Evolutionary conservation across 805 yeast genomes (phyloP).

Genomic region (Wickerhamiella sorbophila): DNA sequence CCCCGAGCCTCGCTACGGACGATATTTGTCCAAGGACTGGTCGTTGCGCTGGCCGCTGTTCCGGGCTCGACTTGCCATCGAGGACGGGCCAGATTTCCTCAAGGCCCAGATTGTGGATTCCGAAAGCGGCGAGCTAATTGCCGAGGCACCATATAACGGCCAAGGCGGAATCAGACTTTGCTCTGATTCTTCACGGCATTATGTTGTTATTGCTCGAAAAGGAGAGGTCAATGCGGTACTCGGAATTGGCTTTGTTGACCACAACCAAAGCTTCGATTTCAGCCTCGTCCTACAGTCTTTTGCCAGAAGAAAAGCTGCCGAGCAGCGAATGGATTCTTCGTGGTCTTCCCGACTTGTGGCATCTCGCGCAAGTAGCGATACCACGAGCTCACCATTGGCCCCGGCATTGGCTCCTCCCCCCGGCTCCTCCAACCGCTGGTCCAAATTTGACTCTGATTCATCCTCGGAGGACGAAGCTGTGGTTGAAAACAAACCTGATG

Average conservation of each 20-base stretch:
- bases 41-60: not conserved
- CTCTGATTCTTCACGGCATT: slow-evolving; percentile 1
- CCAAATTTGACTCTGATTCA: not conserved
- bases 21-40: slow-evolving; percentile 2
- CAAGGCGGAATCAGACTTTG: not conserved
- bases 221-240: not conserved
- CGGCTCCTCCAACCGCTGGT: not conserved
- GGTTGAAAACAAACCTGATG: not conserved
- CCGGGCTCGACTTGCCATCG: not conserved
- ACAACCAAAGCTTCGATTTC: not conserved
- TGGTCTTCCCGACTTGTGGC: not conserved
- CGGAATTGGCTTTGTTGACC: slow-evolving; percentile 2
- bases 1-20: not conserved
- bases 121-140: not conserved
- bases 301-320: not conserved
- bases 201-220: not conserved
- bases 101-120: not conserved
- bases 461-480: not conserved
- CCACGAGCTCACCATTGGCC: no score
- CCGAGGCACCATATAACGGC: not conserved
- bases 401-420: not conserved
- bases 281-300: not conserved
- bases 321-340: not conserved
- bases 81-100: not conserved
- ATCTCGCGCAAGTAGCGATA: not conserved